phyloP scores from a whole-genome alignment of 192 early-diverging fungal genomes.

The Kickxella alabastrina region DNA sequence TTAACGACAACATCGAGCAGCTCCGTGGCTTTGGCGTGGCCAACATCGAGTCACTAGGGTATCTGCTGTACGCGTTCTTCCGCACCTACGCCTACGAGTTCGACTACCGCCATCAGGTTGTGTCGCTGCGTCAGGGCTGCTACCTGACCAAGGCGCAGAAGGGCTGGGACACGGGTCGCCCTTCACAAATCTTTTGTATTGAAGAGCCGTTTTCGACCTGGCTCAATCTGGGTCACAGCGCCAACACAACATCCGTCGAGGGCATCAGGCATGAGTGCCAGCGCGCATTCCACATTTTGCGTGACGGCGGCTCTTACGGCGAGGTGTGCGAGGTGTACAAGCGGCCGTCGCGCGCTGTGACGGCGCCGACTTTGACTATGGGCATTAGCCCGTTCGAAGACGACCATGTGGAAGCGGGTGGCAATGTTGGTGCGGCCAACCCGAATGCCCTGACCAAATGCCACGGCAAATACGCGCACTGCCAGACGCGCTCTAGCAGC shows the following conservation, averaged over 20 bases:
- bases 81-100: constrained; percentile 77
- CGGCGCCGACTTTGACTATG: not conserved
- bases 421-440: not conserved
- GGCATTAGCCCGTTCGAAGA: too few relatives aligned
- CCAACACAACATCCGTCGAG: constrained; percentile 70
- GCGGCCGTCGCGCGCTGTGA: constrained; percentile 10
- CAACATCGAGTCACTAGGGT: constrained; percentile 75
- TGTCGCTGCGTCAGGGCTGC: constrained; percentile 75
- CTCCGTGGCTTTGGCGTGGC: constrained; percentile 62
- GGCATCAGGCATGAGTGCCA: constrained; percentile 80
- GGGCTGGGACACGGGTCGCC: constrained; percentile 76
- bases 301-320: constrained; percentile 46
- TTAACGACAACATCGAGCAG: constrained; percentile 66
- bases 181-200: constrained; percentile 72
- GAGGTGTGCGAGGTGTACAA: constrained; percentile 42
- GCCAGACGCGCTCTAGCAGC: constrained; percentile 6
- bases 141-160: constrained; percentile 77
- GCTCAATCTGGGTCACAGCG: constrained; percentile 88
- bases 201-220: constrained; percentile 90
- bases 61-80: constrained; percentile 83
- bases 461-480: too few relatives aligned
- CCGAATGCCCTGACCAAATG: too few relatives aligned
- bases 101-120: constrained; percentile 76
- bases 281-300: constrained; percentile 62
- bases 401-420: too few relatives aligned